Percentiles rank a stretch among this genome's conserved stretches.
These are phyloP conservation scores for Steccherinum ochraceum DNA, from an alignment of 768 basidiomycete species.

Conservation along the genomic window DNA sequence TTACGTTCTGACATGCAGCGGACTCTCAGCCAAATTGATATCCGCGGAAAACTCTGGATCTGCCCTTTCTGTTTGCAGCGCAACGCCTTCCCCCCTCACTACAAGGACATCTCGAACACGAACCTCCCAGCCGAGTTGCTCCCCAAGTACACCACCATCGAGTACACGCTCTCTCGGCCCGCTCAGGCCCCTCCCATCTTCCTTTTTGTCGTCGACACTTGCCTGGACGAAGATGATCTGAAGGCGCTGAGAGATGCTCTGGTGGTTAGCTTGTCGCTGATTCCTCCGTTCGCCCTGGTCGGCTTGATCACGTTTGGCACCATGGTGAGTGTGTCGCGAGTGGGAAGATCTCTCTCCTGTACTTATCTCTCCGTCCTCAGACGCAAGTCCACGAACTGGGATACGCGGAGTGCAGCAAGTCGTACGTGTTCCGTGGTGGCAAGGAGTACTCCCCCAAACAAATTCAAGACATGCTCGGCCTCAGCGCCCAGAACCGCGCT, in stretches of 20 bases:
- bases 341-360: neutral
- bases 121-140: slow-evolving; percentile 95
- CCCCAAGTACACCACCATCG: slow-evolving; percentile 98
- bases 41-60: slow-evolving; percentile 98
- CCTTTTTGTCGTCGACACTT: slow-evolving; percentile 96
- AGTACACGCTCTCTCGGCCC: slow-evolving; percentile 93
- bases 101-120: slow-evolving; percentile 96
- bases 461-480: slow-evolving; percentile 96
- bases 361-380: slow-evolving; percentile 36
- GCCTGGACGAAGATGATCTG: slow-evolving; percentile 91
- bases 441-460: slow-evolving; percentile 97
- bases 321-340: slow-evolving; percentile 83
- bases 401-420: slow-evolving; percentile 93
- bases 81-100: slow-evolving; percentile 96
- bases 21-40: slow-evolving; percentile 84
- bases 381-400: slow-evolving; percentile 98
- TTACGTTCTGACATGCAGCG: neutral
- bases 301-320: slow-evolving; percentile 96
- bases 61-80: slow-evolving; percentile 97
- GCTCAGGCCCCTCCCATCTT: slow-evolving; percentile 94
- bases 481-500: slow-evolving; percentile 72
- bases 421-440: slow-evolving; percentile 96
- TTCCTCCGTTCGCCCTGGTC: slow-evolving; percentile 92
- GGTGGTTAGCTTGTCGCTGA: slow-evolving; percentile 85
- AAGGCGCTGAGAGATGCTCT: slow-evolving; percentile 94